Conservation (phyloP, 352 stramenopile genomes). For the Phytophthora chlamydospora region DNA sequence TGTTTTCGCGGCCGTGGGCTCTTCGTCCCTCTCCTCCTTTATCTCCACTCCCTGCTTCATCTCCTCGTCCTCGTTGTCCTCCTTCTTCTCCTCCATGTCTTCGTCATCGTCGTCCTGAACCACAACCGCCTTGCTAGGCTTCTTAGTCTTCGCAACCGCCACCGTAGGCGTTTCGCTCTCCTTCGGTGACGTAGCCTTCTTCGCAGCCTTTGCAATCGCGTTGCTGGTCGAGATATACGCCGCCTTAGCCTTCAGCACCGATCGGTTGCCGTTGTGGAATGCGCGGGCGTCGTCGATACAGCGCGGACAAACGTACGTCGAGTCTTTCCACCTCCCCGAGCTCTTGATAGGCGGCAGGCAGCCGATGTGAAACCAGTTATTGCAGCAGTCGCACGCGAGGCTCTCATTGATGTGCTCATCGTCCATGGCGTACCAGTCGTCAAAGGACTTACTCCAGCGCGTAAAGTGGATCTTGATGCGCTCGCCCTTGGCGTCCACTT, state of each 20-base stretch:
- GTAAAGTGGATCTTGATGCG: constrained; percentile 90
- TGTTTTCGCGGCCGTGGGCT: constrained; percentile 5
- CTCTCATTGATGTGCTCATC: constrained; percentile 90
- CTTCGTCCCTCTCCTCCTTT: constrained; percentile 22
- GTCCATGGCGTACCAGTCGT: constrained; percentile 91
- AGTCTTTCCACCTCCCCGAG: constrained; percentile 84
- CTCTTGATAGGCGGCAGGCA: constrained; percentile 87
- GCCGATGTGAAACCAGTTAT: constrained; percentile 89
- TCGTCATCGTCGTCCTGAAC: constrained; percentile 40
- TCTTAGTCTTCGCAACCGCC: constrained; percentile 35
- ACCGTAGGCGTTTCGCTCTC: constrained; percentile 25
- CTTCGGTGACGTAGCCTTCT: constrained; percentile 31
- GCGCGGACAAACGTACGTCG: constrained; percentile 82
- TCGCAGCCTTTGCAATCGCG: constrained; percentile 31
- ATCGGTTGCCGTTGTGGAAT: constrained; percentile 70
- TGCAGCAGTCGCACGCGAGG: constrained; percentile 89
- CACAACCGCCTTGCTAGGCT: constrained; percentile 38
- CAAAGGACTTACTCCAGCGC: constrained; percentile 88
- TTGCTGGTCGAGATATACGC: constrained; percentile 41
- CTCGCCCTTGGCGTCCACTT: constrained; percentile 73
- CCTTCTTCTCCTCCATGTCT: constrained; percentile 39
- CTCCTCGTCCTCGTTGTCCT: background rate
- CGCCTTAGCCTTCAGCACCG: constrained; percentile 54
- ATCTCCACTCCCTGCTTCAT: constrained; percentile 8
- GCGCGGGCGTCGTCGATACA: constrained; percentile 80